These are phyloP conservation scores for Fraxinus dipetala DNA, from an alignment of 305 asterid species.

Conservation along the genomic window DNA sequence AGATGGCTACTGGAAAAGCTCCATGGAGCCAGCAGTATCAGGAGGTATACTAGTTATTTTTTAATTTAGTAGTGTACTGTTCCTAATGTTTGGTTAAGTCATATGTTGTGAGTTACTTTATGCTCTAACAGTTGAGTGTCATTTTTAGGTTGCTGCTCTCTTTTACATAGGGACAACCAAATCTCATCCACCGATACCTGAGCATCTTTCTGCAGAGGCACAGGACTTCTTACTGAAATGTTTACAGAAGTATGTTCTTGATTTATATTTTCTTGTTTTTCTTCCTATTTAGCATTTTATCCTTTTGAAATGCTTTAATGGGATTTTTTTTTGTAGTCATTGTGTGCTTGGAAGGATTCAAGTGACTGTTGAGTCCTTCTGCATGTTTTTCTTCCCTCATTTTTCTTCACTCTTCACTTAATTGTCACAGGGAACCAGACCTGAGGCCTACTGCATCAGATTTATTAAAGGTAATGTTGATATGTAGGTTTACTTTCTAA, in stretches of 20 bases:
- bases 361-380: conserved; percentile 7
- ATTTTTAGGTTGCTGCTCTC: conserved; percentile 88
- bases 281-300: conserved; percentile 15
- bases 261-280: conserved; percentile 6
- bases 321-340: background rate
- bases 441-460: conserved; percentile 82
- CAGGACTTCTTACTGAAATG: conserved; percentile 88
- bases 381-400: conserved; percentile 3
- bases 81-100: background rate
- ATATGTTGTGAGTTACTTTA: conserved; percentile 1
- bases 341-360: conserved; percentile 1
- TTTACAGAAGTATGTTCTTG: conserved; percentile 71
- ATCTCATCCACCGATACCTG: conserved; percentile 98
- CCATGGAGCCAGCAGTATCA: conserved; percentile 99
- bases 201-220: conserved; percentile 87
- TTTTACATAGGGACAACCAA: conserved; percentile 96
- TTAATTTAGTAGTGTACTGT: conserved; percentile 2
- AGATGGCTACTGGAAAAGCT: conserved; percentile 99
- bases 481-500: conserved; percentile 13
- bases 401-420: conserved; percentile 26
- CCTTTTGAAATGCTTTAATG: conserved; percentile 13
- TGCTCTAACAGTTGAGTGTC: conserved; percentile 19
- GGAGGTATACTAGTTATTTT: conserved; percentile 51
- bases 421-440: conserved; percentile 78
- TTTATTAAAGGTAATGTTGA: conserved; percentile 68